Conservation (phyloP, 352 stramenopile genomes). For the Globisporangium radiosum region DNA sequence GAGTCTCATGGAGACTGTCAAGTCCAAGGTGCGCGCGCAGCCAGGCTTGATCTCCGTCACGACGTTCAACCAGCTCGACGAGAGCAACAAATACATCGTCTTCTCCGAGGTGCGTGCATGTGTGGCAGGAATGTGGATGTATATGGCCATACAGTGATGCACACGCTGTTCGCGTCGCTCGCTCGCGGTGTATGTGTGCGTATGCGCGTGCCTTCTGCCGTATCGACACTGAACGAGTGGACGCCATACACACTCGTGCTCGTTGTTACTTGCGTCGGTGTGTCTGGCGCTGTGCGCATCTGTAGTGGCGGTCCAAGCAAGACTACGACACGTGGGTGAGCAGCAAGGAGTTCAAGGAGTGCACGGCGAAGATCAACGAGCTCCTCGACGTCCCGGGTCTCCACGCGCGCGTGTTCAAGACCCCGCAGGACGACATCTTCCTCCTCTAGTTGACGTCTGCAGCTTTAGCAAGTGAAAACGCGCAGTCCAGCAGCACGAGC, state of each 20-base stretch:
- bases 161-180: too few relatives aligned
- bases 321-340: constrained; percentile 76
- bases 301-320: constrained; percentile 71
- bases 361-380: constrained; percentile 78
- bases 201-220: not conserved
- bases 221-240: not conserved
- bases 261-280: not conserved
- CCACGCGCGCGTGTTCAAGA: constrained; percentile 78
- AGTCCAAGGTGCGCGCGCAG: constrained; percentile 69
- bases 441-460: constrained; percentile 35
- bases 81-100: constrained; percentile 85
- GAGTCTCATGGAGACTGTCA: constrained; percentile 84
- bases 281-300: not conserved
- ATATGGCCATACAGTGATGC: too few relatives aligned
- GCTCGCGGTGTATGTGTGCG: not conserved
- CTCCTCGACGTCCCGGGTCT: constrained; percentile 76
- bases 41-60: constrained; percentile 71
- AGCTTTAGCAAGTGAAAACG: not conserved
- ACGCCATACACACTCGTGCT: not conserved
- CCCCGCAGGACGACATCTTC: constrained; percentile 77
- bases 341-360: constrained; percentile 74
- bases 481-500: not conserved
- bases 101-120: constrained; percentile 63
- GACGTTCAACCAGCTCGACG: constrained; percentile 69
- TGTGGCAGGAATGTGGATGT: not conserved